Evolutionary conservation across 129 eudicot genomes (phyloP), one percentile per base, ranked within the genome.

Genomic region (Deinandra increscens): DNA sequence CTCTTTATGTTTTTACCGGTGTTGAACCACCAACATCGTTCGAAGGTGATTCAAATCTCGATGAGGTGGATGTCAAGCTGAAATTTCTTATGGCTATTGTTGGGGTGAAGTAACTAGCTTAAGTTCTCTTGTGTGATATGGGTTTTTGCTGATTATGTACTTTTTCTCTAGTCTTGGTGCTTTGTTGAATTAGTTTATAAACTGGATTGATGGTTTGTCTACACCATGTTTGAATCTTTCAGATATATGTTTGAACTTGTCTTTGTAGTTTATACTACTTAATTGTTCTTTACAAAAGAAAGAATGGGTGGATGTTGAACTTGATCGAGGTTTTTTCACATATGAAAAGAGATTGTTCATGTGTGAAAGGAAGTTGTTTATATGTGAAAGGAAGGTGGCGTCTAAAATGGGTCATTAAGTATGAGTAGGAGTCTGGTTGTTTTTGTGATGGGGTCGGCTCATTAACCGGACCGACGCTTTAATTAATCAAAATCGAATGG

Each of bases 1-100:
- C 92, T 23, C 77, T 91, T 1, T 91, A 81, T 68, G 46, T 78
- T 11, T 91, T 91, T 82, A 84, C 96, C 0, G 96, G 97, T 19
- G 87, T 91, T 1, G 93, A 91, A 75, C 96, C 88, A 33, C 88
- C 90, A 41, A 53, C 82, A 15, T 81, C 87, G 3, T 74, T 74
- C 17, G 56, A 68, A 23, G 66, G 66, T 45, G 39, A 70, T 10
- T 8, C 78, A 0, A 83, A 81, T 73, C 60, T 70, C 31, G 66
- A 46, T 8, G 89, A 85, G 20, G 45, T 85, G 41, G 48, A 69
- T 7, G 66, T 49, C 4, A 85, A 83, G 65, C 90, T 91, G 15
- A 81, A 46, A 10, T 82, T 87, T 72, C 86, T 91, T 33, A 87
- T 81, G 96, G 76, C 96, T 0, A 70, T 91, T 0, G 81, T 91